These are phyloP conservation scores for Graphilbum fragrans DNA, from an alignment of 2,329 filamentous ascomycete genomes.

Conservation along the genomic window DNA sequence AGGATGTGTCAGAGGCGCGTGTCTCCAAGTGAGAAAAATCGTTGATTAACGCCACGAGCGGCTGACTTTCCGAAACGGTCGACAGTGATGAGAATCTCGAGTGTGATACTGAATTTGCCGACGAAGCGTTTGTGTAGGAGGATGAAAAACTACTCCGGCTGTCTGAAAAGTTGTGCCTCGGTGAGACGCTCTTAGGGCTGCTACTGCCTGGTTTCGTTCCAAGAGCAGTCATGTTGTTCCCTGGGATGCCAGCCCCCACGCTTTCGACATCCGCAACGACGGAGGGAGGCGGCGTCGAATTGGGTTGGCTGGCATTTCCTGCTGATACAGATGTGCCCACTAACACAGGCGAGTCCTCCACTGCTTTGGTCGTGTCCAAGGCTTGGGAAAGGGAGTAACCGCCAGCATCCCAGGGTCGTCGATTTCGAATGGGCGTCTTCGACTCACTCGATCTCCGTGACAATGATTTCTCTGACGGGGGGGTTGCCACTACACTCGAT, in stretches of 20 bases:
- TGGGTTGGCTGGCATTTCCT: background rate
- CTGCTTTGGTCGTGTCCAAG: slow-evolving; percentile 25
- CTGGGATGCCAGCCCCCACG: too few species aligned
- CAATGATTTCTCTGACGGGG: slow-evolving; percentile 18
- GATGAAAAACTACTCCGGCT: slow-evolving; percentile 41
- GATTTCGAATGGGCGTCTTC: slow-evolving; percentile 18
- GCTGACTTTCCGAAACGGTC: slow-evolving; percentile 30
- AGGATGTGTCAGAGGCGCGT: slow-evolving; percentile 14
- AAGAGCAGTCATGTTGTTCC: too few species aligned
- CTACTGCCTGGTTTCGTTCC: too few species aligned
- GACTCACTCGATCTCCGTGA: slow-evolving; percentile 17
- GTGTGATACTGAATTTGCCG: slow-evolving; percentile 28
- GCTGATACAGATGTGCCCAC: background rate
- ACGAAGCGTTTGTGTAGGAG: slow-evolving; percentile 31
- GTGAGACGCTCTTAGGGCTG: slow-evolving; percentile 23
- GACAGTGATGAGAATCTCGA: slow-evolving; percentile 43
- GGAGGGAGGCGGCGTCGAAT: too few species aligned
- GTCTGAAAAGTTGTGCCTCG: slow-evolving; percentile 32
- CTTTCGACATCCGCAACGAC: too few species aligned
- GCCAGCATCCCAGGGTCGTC: slow-evolving; percentile 38
- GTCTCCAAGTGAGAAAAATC: slow-evolving; percentile 26
- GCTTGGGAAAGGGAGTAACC: slow-evolving; percentile 34
- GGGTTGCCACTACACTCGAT: slow-evolving; percentile 18
- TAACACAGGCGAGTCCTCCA: slow-evolving; percentile 11
- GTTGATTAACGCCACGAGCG: slow-evolving; percentile 18